Base-by-base conservation (phyloP, 2,329 filamentous ascomycete genomes). In the Ophiostoma populinum region DNA sequence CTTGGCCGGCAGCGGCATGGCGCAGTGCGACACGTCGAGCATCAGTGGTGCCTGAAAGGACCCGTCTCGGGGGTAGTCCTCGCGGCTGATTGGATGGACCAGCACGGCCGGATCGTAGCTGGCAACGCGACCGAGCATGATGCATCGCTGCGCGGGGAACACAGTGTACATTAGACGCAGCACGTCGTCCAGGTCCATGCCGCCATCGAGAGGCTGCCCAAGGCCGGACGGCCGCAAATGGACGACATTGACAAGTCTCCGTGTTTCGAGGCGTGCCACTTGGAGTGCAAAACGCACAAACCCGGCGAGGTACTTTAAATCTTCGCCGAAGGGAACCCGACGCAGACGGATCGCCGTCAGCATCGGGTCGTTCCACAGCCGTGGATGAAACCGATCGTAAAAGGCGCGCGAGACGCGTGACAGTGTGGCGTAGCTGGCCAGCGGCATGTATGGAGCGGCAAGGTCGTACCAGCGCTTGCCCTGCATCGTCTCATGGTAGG, bases 361-460 rank as follows among this genome's bases (percentile, higher is more conserved):
- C 13, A 70, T 46, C 9, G 67, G 55, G 44, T 70, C 59, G 40
- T 54, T 53, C 68, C 67, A 73, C 13, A 72, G 49, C 5, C 54
- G 58, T 15, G 65, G 63, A 5, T 61, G 61, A 45, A 73, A 71
- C 15, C 58, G 49, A 27, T 43, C 37, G 51, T 63, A 59, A 43
- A 66, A 69, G 8, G 53, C 57, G 26, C 45, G 50, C 32, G 54
- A 60, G 8, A 71, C 66, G 24, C 58, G 57, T 45, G 63, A 69
- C 28, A 70, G 57, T 7, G 50, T 48, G 17, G 52, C 45, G 43
- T 63, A 64, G 44, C 65, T 57, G 6, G 45, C 38, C 27, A 55
- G 43, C 2, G 49, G 45, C 31, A 69, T 42, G 42, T 60, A 62
- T 1, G 62, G 57, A 6, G 57, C 62, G 10, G 59, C 59, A 4